Conservation (phyloP, 768 basidiomycete genomes). For the Chalciporus chontae region DNA sequence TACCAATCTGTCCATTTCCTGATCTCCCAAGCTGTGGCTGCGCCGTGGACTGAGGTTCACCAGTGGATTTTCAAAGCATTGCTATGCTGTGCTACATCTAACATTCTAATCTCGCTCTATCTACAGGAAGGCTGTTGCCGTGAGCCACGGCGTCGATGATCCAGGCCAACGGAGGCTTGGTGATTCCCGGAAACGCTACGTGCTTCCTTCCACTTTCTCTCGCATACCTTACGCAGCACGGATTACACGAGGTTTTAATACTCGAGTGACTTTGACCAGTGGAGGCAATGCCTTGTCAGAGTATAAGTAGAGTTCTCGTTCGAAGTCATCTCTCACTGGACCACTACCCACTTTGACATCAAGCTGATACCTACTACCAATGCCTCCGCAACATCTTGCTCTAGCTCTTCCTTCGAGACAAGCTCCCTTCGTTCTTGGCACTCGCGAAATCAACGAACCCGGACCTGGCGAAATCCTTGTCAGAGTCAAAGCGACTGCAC, state of each 20-base stretch:
- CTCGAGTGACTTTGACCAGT: slow-evolving; percentile 19
- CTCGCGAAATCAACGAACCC: slow-evolving; percentile 38
- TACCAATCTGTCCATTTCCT: slow-evolving; percentile 8
- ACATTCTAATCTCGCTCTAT: slow-evolving; percentile 30
- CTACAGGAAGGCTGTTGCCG: slow-evolving; percentile 31
- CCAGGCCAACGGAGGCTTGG: slow-evolving; percentile 23
- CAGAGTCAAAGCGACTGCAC: slow-evolving; percentile 42
- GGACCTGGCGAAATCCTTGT: slow-evolving; percentile 47
- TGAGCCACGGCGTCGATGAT: slow-evolving; percentile 30
- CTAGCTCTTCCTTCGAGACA: slow-evolving; percentile 32
- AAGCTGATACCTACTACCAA: slow-evolving; percentile 9
- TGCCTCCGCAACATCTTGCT: slow-evolving; percentile 28
- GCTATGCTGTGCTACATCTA: slow-evolving; percentile 27
- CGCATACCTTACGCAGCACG: slow-evolving; percentile 29
- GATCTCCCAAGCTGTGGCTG: slow-evolving; percentile 21
- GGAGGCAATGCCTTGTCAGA: slow-evolving; percentile 29
- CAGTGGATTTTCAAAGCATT: slow-evolving; percentile 15
- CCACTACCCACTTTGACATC: slow-evolving; percentile 10
- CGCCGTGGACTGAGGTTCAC: slow-evolving; percentile 7
- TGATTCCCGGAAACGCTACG: slow-evolving; percentile 27
- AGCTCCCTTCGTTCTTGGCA: slow-evolving; percentile 33
- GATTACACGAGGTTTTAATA: slow-evolving; percentile 35
- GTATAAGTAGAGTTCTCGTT: slow-evolving; percentile 26
- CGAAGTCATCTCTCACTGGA: slow-evolving; percentile 19
- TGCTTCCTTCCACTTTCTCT: slow-evolving; percentile 23